Conservation (phyloP, 306 rosid genomes). For the Fragaria iinumae region DNA sequence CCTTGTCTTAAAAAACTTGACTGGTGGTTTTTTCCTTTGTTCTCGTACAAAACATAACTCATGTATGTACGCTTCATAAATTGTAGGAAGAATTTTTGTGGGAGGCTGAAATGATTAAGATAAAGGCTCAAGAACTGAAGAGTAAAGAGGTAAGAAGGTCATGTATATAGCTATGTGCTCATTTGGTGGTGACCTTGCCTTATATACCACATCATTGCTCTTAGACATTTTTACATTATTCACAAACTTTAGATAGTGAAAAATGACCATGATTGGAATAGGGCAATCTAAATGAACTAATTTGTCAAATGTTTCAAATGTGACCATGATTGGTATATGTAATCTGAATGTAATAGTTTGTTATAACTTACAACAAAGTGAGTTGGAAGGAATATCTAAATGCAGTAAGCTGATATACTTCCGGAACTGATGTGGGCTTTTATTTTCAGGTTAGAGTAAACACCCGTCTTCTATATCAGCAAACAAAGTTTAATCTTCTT, state of each 20-base stretch:
- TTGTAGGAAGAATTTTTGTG: constrained; percentile 92
- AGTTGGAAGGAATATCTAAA: not conserved
- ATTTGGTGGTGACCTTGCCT: constrained; percentile 7
- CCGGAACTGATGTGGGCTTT: constrained; percentile 21
- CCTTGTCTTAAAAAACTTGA: not conserved
- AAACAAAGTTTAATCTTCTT: constrained; percentile 95
- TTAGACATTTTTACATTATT: not conserved
- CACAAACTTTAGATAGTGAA: not conserved
- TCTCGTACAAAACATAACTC: constrained; percentile 2
- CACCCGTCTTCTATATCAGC: constrained; percentile 96
- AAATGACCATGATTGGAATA: not conserved
- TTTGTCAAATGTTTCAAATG: not conserved
- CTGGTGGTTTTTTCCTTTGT: constrained; percentile 13
- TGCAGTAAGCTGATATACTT: not conserved
- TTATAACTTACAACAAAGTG: not conserved
- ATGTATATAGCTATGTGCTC: not conserved
- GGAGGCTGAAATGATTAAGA: constrained; percentile 95
- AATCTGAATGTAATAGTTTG: not conserved
- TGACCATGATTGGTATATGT: not conserved
- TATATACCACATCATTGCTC: not conserved
- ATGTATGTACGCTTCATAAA: constrained; percentile 5
- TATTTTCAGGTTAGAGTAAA: constrained; percentile 92
- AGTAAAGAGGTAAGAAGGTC: constrained; percentile 78
- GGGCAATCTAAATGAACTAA: not conserved
- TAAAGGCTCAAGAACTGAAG: constrained; percentile 94